Evolutionary conservation across 2,329 filamentous ascomycete species (phyloP), one percentile per base, ranked within the genome.

Genomic region (Alternaria triticimaculans): DNA sequence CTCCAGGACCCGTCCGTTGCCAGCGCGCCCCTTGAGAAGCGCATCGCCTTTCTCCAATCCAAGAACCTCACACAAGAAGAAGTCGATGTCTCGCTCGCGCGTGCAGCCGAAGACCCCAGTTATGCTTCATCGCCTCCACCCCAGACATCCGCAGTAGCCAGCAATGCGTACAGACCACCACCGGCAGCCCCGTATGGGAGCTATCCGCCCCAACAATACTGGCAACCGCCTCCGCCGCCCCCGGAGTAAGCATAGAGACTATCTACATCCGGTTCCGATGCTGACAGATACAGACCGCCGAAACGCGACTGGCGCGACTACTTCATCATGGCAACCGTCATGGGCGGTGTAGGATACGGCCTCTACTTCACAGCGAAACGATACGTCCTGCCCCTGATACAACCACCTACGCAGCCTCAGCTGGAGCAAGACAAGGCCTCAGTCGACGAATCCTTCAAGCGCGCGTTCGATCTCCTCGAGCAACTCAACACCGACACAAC

Each of bases 251-350:
- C 6, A 33, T 10, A 2, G 15, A 12, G 9, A 14, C 12, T 15
- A 9, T 11, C 11, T 9, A 21, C 12, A n/a, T 15, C 20, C 50
- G 7, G 37, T 28, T 14, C 5, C 18, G 43, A 62, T 41, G 58
- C 75, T 76, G 61, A 78, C 58, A 25, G 4, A 8, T 2, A 53
- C 9, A 81, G 78, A 58, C 75, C 89, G 3, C 94, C 94, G 4
- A 90, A 89, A 77, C 87, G 96, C 76, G 96, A 99, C 82, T 99
- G 96, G 96, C 88, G 96, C 65, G 96, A 99, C 78, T 98, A 94
- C 92, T 99, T 99, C 82, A 98, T 99, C 81, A 97, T 98, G 93
- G 96, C 96, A 8, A 99, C 96, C 0, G 92, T 98, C 12, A 91
- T 96, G 66, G 91, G 94, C 61, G 93, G 94, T 53, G 90, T 97